Evolutionary conservation across 1,284 basidiomycete genomes (phyloP).

Genomic region (Pseudozyma flocculosa): DNA sequence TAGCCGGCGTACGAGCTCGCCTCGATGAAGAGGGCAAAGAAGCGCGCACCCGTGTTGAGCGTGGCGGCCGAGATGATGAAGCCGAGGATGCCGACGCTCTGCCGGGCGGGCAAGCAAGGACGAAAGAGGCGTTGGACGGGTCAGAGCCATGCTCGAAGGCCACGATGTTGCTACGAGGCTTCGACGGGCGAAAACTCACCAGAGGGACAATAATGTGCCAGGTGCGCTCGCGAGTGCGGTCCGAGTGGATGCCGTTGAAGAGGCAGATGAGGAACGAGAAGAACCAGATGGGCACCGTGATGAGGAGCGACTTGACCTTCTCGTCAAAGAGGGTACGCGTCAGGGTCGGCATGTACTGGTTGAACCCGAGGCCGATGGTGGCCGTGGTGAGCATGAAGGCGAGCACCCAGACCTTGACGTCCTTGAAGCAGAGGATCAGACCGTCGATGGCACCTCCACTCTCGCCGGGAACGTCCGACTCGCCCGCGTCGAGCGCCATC

Average conservation of each 20-base stretch:
- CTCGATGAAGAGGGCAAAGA: conserved; percentile 43
- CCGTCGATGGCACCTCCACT: conserved; percentile 55
- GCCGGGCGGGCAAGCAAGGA: too few relatives aligned
- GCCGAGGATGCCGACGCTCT: conserved; percentile 26
- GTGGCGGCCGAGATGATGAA: conserved; percentile 45
- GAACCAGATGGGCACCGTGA: conserved; percentile 43
- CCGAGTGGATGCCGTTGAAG: conserved; percentile 43
- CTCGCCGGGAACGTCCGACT: conserved; percentile 63
- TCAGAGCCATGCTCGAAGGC: too few relatives aligned
- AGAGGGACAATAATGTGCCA: conserved; percentile 33
- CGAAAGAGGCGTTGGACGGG: too few relatives aligned
- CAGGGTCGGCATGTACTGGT: conserved; percentile 56
- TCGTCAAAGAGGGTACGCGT: conserved; percentile 36
- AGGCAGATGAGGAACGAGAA: conserved; percentile 41
- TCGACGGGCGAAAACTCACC: background rate
- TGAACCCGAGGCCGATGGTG: conserved; percentile 23
- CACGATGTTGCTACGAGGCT: too few relatives aligned
- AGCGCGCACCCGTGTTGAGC: conserved; percentile 20
- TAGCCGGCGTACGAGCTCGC: conserved; percentile 38
- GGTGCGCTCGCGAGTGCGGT: conserved; percentile 28
- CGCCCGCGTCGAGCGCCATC: conserved; percentile 63
- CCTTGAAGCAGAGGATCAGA: conserved; percentile 30
- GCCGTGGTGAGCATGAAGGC: conserved; percentile 34
- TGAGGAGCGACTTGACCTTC: conserved; percentile 33
- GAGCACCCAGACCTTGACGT: conserved; percentile 38